Base-by-base conservation (phyloP, 805 yeast genomes). In the Ogataea populi-albae region DNA sequence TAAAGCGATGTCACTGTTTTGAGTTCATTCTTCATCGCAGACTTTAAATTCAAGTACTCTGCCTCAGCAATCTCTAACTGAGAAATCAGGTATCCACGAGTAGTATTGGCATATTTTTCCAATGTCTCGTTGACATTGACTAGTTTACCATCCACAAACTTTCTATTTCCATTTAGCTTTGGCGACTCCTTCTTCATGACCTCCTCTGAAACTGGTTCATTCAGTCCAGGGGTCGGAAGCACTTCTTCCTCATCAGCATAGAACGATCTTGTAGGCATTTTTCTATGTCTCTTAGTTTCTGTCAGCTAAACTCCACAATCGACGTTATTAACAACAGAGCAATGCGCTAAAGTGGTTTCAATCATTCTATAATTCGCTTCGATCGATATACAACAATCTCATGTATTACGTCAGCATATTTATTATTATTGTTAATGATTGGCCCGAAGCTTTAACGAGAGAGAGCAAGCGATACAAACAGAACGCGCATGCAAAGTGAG, bases 141-240 rank as follows among this genome's bases (percentile, higher is more conserved):
- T n/a, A 68, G 66, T 73, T 76, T 76, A 5, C 82, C 82, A 15
- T 73, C 61, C 22, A 73, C 59, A 30, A 69, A 62, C 3, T 65
- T 51, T 29, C 66, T 64, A 35, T 64, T 61, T 38, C 36, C 38
- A 37, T 61, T 67, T 16, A 53, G 40, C 35, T 37, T 36, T 4
- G 40, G 41, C 0, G 66, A 55, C 46, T 71, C 76, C 47, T 65
- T 45, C 30, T 58, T 52, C 40, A 59, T 55, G 47, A 71, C 55
- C 17, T 60, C 65, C 9, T 45, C 38, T n/a, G 64, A 40, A 28
- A 70, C 68, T 21, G 57, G 57, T 35, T 59, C 47, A 28, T 65
- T 68, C 31, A 61, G 48, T 1, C 81, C 81, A 1, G 81, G 81
- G 21, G 66, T 67, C 27, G 71, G 64, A n/a, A 62, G 43, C 21